Conservation (phyloP, 495 filamentous ascomycete genomes). For the Penicillium waksmanii region DNA sequence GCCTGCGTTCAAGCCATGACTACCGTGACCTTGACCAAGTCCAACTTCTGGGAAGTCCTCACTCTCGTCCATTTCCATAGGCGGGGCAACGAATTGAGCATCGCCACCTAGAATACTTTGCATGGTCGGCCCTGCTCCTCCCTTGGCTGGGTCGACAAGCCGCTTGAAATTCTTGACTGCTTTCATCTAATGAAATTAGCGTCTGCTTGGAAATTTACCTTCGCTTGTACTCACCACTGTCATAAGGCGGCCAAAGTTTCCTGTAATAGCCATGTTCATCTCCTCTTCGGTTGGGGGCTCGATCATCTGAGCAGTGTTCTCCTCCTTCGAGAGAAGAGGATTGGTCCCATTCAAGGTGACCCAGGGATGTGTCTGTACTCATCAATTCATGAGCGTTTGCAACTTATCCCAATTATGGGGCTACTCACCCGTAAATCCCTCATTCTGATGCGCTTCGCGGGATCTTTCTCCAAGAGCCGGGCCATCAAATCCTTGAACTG, state of each 20-base stretch:
- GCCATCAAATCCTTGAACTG: constrained; percentile 70
- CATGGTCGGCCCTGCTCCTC: constrained; percentile 35
- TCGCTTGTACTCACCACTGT: constrained; percentile 67
- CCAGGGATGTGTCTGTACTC: constrained; percentile 82
- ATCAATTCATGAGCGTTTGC: constrained; percentile 16
- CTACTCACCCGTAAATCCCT: constrained; percentile 71
- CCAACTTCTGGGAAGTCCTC: constrained; percentile 38
- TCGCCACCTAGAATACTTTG: constrained; percentile 61
- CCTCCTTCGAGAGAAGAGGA: constrained; percentile 75
- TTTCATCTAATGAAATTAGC: constrained; percentile 69
- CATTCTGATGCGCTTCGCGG: constrained; percentile 79
- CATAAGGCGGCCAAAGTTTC: constrained; percentile 79
- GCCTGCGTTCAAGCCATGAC: constrained; percentile 54
- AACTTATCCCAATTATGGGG: background rate
- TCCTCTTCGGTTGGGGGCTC: constrained; percentile 85
- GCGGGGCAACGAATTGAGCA: constrained; percentile 59
- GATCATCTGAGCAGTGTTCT: constrained; percentile 83
- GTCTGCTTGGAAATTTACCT: background rate
- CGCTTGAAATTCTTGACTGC: constrained; percentile 87
- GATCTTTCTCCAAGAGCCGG: constrained; percentile 75
- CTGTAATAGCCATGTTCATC: constrained; percentile 86
- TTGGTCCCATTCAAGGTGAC: constrained; percentile 84
- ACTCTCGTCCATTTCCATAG: constrained; percentile 55
- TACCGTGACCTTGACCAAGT: constrained; percentile 30
- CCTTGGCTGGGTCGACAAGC: constrained; percentile 49